phyloP scores from a whole-genome alignment of 1,139 yeast genomes.

The Hemisphaericaspora xylanilytica region DNA sequence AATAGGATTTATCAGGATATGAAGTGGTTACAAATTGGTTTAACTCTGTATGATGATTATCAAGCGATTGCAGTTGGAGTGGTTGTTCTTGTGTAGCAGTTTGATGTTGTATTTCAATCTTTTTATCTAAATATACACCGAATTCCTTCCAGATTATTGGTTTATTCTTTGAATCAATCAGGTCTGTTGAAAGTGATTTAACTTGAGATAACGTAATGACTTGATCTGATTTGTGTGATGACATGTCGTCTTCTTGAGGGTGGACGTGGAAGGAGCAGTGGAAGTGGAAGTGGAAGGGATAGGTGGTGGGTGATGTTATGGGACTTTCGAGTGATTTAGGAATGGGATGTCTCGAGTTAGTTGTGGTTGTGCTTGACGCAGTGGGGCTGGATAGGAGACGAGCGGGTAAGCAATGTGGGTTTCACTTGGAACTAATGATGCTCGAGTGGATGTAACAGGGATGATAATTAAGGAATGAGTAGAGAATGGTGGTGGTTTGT shows the following conservation, averaged over 20 bases:
- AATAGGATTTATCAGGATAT: constrained; percentile 36
- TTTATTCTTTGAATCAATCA: constrained; percentile 12
- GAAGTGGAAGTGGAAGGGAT: not conserved
- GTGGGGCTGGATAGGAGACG: too few species aligned
- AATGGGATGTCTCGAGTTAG: too few species aligned
- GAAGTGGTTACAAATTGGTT: constrained; percentile 22
- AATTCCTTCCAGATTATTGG: constrained; percentile 58
- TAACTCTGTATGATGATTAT: constrained; percentile 5
- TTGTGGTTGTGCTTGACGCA: too few species aligned
- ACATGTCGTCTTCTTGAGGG: constrained; percentile 16
- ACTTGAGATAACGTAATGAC: constrained; percentile 29
- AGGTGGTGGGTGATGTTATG: not conserved
- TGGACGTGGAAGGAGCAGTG: not conserved
- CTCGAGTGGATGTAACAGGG: too few species aligned
- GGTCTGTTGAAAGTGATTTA: constrained; percentile 18
- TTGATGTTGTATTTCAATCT: constrained; percentile 33
- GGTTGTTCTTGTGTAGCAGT: too few species aligned
- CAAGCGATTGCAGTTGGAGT: constrained; percentile 8
- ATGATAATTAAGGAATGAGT: too few species aligned
- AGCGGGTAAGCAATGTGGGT: too few species aligned
- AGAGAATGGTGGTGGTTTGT: too few species aligned
- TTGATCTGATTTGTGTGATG: constrained; percentile 32
- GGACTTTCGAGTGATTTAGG: too few species aligned
- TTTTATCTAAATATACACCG: constrained; percentile 55
- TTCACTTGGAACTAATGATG: too few species aligned